These are phyloP conservation scores for Magnusiomyces clavatus DNA, from an alignment of 1,139 yeast species.

Conservation along the genomic window DNA sequence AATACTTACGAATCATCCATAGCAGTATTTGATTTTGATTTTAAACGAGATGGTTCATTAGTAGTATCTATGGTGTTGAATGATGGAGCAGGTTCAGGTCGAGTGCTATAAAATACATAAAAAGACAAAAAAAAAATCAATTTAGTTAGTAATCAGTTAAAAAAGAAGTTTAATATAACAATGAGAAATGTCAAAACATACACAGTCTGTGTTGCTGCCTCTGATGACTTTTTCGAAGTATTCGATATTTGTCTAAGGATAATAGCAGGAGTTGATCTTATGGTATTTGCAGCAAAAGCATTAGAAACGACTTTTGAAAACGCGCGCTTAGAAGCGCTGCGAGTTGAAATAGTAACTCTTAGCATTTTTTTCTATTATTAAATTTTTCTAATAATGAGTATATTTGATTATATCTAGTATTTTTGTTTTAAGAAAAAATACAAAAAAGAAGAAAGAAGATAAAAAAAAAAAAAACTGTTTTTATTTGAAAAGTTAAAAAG, in stretches of 20 bases:
- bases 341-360: too few relatives aligned
- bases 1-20: conserved; percentile 21
- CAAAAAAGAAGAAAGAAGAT: not conserved
- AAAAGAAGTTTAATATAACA: not conserved
- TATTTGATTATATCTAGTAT: too few relatives aligned
- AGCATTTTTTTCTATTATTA: not conserved
- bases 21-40: conserved; percentile 14
- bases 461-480: not conserved
- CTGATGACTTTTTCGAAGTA: too few relatives aligned
- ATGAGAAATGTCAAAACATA: not conserved
- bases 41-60: conserved; percentile 6
- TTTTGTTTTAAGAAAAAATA: not conserved
- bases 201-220: too few relatives aligned
- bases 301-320: too few relatives aligned
- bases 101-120: conserved; percentile 13
- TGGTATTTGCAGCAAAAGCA: not conserved
- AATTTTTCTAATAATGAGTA: too few relatives aligned
- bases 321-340: too few relatives aligned
- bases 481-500: conserved; percentile 3
- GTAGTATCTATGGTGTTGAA: conserved; percentile 30
- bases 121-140: too few relatives aligned
- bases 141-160: not conserved
- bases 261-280: not conserved
- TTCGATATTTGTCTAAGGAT: not conserved
- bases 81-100: conserved; percentile 50